A percentile compares a stretch with the other conserved stretches of the same genome.
These are phyloP conservation scores for Pascua sp. DNA, from an alignment of 1,284 basidiomycete genomes.

Conservation along the genomic window DNA sequence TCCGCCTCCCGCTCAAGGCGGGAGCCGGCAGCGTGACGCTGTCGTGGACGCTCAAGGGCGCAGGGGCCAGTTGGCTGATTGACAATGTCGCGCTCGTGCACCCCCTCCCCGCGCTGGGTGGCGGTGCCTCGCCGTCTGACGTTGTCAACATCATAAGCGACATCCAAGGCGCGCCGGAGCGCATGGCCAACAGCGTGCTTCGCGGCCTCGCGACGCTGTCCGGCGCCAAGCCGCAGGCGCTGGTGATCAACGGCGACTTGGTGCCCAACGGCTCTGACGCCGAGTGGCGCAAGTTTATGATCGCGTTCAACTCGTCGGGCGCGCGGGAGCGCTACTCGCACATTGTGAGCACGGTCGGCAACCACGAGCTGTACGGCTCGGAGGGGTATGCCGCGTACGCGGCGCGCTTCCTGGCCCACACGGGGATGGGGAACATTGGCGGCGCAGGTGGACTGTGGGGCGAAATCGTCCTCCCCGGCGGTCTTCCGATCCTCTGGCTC, in stretches of 20 bases:
- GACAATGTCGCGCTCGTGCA: conserved; percentile 7
- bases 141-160: conserved; percentile 7
- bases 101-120: neutral
- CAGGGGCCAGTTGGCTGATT: conserved; percentile 3
- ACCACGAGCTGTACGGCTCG: conserved; percentile 6
- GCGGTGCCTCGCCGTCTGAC: neutral
- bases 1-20: neutral
- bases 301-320: neutral
- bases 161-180: conserved; percentile 1
- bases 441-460: conserved; percentile 3
- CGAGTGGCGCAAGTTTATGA: neutral
- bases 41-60: conserved; percentile 1
- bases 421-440: neutral
- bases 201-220: neutral
- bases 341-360: neutral
- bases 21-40: neutral
- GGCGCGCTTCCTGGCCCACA: neutral
- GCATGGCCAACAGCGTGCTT: conserved; percentile 2
- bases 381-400: neutral
- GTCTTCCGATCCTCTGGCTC: conserved; percentile 5
- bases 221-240: neutral
- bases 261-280: neutral
- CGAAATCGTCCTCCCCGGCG: conserved; percentile 1
- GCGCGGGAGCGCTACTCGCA: conserved; percentile 2
- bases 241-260: conserved; percentile 9